These are phyloP conservation scores for Botrytis paeoniae DNA, from an alignment of 2,329 filamentous ascomycete species.

Conservation along the genomic window DNA sequence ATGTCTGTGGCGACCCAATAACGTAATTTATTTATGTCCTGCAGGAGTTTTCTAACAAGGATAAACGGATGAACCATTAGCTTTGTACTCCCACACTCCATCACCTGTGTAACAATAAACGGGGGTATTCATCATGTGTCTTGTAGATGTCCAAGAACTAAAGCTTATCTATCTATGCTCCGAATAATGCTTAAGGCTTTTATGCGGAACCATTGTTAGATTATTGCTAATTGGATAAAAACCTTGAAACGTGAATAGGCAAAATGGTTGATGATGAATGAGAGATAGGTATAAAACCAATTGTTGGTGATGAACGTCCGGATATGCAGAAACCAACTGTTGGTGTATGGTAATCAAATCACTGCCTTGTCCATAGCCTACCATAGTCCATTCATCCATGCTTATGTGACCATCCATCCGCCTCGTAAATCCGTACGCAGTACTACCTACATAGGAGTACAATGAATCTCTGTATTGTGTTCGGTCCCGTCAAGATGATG, in stretches of 20 bases:
- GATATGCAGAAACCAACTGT: constrained; percentile 4
- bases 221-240: neutral
- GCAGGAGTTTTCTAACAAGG: constrained; percentile 9
- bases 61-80: neutral
- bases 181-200: neutral
- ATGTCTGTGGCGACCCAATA: neutral
- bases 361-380: neutral
- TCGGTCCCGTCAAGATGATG: neutral
- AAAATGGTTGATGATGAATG: neutral
- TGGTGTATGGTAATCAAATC: neutral
- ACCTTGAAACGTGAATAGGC: neutral
- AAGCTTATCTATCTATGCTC: neutral
- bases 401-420: neutral
- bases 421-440: neutral
- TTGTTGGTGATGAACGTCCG: neutral
- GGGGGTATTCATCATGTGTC: neutral
- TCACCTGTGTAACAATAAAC: neutral
- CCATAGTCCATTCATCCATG: neutral
- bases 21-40: constrained; percentile 10
- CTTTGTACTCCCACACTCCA: constrained; percentile 4
- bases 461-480: neutral
- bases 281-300: neutral
- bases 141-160: neutral
- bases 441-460: neutral
- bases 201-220: neutral